Percentiles rank a stretch among this genome's conserved stretches.
Conservation (phyloP, 257 asterid species). For the Salvia hispanica region DNA sequence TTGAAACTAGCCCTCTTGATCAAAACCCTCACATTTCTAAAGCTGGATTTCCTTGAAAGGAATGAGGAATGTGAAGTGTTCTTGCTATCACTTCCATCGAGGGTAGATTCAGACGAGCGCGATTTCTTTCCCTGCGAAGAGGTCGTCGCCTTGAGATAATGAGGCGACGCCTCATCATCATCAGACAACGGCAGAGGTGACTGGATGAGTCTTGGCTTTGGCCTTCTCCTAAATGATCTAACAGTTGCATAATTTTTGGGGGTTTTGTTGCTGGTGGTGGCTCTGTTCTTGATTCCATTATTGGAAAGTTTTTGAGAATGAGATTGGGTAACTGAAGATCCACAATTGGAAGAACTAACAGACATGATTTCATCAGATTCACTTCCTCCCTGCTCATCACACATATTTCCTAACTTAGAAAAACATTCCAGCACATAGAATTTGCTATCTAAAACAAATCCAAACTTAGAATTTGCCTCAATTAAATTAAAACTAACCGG, state of each 20-base stretch:
- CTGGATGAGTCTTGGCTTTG: constrained; percentile 40
- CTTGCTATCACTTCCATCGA: neutral
- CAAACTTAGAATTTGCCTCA: neutral
- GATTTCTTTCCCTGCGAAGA: constrained; percentile 47
- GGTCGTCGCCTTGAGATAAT: constrained; percentile 46
- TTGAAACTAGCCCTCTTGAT: constrained; percentile 62
- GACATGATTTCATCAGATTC: constrained; percentile 57
- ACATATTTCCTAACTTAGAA: neutral
- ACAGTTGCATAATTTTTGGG: constrained; percentile 35
- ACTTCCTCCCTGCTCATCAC: constrained; percentile 53
- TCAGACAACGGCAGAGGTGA: constrained; percentile 36
- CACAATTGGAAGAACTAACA: constrained; percentile 52
- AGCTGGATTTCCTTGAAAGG: constrained; percentile 43
- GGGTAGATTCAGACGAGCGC: constrained; percentile 37
- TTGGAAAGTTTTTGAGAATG: constrained; percentile 11
- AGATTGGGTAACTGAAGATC: constrained; percentile 42
- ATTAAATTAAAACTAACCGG: constrained; percentile 42
- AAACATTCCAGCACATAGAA: neutral
- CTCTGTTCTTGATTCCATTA: constrained; percentile 27
- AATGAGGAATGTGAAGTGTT: constrained; percentile 1
- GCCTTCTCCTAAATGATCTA: constrained; percentile 51
- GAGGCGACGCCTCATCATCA: constrained; percentile 43
- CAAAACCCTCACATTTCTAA: constrained; percentile 50
- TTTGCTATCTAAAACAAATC: neutral
- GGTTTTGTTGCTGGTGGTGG: constrained; percentile 31